Base-by-base conservation (phyloP, 2,329 filamentous ascomycete species). In the Exophiala lecanii-corni region DNA sequence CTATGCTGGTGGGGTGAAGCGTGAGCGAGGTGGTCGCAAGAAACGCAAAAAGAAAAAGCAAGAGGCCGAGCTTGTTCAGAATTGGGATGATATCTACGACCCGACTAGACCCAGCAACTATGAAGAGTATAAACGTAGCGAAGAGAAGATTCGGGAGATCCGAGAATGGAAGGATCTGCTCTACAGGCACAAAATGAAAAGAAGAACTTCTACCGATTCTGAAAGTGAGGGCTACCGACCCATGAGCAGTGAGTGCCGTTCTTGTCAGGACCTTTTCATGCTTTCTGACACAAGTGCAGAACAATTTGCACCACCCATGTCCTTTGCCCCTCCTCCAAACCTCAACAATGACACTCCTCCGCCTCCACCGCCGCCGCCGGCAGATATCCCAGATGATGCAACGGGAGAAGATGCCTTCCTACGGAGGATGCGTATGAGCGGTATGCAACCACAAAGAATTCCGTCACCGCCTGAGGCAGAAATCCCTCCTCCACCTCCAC, bases 71-170 rank as follows among this genome's bases (percentile, higher is more conserved):
- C 64, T 74, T 20, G 64, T 67, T 4, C 67, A 74, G n/a, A 82
- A 94, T 59, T 96, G 89, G 89, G 85, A 94, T 61, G 88, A 94
- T 61, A 78, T 92, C 17, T 96, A 95, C 62, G 89, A 95, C 58
- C 86, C 88, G 1, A 73, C 83, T 9, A 72, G 85, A 28, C 89
- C 89, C 6, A 94, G 86, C 30, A 89, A 82, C 54, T 85, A 91
- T 37, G 84, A 89, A 42, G 85, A 91, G 58, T 96, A 92, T 60
- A 76, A 86, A 47, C 74, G 81, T 47, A 92, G 87, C 58, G 87
- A 94, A 45, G 89, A 94, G 66, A 84, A 86, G 59, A 78, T 89
- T 46, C 71, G 76, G 13, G 88, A 94, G 60, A 77, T 89, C 3
- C 75, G 79, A 44, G 88, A 94, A 56, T 96, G 89, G 89, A 94